phyloP scores from a whole-genome alignment of 2,329 filamentous ascomycete genomes.

The Verticillium nonalfalfae region DNA sequence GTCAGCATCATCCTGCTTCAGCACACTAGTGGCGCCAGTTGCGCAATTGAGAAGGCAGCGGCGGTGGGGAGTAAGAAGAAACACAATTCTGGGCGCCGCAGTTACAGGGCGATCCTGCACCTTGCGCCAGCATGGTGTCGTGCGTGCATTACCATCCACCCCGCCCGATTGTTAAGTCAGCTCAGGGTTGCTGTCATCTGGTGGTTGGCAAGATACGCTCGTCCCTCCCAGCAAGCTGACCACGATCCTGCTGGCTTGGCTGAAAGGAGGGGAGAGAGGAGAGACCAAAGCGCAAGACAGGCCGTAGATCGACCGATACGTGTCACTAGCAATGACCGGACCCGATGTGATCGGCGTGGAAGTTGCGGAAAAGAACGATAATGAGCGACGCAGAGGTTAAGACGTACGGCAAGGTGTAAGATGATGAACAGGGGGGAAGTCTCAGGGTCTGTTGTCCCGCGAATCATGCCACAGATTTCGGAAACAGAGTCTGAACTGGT shows the following conservation, averaged over 20 bases:
- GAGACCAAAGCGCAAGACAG: neutral
- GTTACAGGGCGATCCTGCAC: too few relatives aligned
- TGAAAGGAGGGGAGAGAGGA: neutral
- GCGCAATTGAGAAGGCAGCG: too few relatives aligned
- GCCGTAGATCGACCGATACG: neutral
- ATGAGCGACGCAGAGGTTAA: neutral
- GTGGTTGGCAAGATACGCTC: neutral
- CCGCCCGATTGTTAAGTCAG: neutral
- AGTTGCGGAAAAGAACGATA: neutral
- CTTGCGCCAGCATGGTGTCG: neutral
- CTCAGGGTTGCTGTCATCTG: neutral
- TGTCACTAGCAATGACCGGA: neutral
- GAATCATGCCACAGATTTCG: neutral
- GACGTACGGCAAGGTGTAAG: neutral
- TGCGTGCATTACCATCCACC: neutral
- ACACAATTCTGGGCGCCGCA: too few relatives aligned
- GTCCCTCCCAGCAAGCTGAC: neutral
- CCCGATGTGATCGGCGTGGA: neutral
- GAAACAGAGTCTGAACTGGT: neutral
- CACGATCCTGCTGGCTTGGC: neutral
- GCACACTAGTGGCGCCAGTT: too few relatives aligned
- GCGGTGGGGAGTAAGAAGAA: too few relatives aligned
- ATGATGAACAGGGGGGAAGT: neutral
- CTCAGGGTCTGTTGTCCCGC: neutral
- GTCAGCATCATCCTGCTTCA: too few relatives aligned